These are phyloP conservation scores for Dissophora ornata DNA, from an alignment of 192 early-diverging fungal species.

Conservation along the genomic window DNA sequence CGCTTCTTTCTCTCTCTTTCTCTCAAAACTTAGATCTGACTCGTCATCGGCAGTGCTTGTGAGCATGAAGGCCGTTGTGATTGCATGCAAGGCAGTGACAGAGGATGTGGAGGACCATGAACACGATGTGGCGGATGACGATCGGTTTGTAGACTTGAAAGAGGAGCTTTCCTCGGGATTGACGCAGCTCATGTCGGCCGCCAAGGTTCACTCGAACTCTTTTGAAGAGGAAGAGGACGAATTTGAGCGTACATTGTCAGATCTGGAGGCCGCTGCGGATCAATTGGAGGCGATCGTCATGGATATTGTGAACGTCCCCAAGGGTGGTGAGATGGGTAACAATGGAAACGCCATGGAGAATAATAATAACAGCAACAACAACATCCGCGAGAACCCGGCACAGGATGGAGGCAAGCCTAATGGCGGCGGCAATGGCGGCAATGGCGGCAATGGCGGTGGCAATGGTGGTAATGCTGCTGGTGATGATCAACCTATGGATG, in stretches of 20 bases:
- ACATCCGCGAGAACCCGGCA: background rate
- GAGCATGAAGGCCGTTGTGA: slow-evolving; percentile 87
- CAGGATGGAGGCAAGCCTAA: background rate
- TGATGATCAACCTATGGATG: slow-evolving; percentile 42
- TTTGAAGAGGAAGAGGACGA: slow-evolving; percentile 64
- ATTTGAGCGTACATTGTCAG: slow-evolving; percentile 65
- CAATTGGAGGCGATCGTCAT: slow-evolving; percentile 84
- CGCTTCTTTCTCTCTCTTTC: background rate
- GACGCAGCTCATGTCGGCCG: slow-evolving; percentile 75
- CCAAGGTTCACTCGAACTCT: slow-evolving; percentile 82
- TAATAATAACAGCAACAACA: background rate
- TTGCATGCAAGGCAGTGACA: slow-evolving; percentile 84
- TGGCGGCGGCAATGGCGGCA: background rate
- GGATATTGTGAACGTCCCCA: slow-evolving; percentile 75
- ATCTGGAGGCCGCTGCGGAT: slow-evolving; percentile 85
- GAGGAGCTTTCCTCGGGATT: slow-evolving; percentile 71
- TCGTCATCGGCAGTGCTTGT: slow-evolving; percentile 77
- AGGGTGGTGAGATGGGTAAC: slow-evolving; percentile 16
- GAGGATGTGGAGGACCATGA: slow-evolving; percentile 84
- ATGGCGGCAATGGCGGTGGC: background rate
- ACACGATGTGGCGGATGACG: slow-evolving; percentile 61
- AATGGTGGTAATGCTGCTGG: too few relatives aligned
- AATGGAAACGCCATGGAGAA: slow-evolving; percentile 14
- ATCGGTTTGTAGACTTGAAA: slow-evolving; percentile 67
- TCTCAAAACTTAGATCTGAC: slow-evolving; percentile 63